Percentiles rank a stretch among this genome's conserved stretches.
Conservation (phyloP, 768 basidiomycete genomes). For the Chalciporus chontae region DNA sequence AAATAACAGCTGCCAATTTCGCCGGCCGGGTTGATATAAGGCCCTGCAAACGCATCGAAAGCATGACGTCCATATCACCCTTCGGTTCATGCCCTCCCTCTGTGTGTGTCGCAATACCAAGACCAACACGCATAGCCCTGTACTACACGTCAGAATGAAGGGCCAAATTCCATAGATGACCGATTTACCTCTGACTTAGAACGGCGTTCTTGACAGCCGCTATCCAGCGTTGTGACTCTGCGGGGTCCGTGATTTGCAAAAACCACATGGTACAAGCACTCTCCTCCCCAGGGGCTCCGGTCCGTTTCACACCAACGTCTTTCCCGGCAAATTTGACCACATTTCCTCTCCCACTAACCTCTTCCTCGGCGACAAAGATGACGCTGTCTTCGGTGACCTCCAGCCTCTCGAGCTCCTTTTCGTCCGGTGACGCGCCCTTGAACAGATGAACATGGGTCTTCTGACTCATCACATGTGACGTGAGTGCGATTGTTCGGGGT, state of each 20-base stretch:
- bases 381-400: conserved; percentile 76
- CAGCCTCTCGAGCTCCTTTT: conserved; percentile 69
- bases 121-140: conserved; percentile 68
- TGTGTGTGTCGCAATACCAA: conserved; percentile 45
- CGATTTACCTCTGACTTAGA: conserved; percentile 59
- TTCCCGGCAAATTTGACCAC: conserved; percentile 69
- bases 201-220: conserved; percentile 68
- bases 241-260: conserved; percentile 58
- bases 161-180: background rate
- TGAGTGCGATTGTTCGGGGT: conserved; percentile 56
- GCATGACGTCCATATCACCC: conserved; percentile 82
- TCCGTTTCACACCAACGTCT: conserved; percentile 47
- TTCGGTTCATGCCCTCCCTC: conserved; percentile 55
- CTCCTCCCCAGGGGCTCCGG: conserved; percentile 11
- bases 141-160: background rate
- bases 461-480: conserved; percentile 36
- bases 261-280: conserved; percentile 43
- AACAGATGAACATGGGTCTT: conserved; percentile 68
- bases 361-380: conserved; percentile 66
- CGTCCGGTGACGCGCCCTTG: conserved; percentile 55
- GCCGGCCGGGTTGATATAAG: conserved; percentile 34
- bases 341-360: conserved; percentile 41
- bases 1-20: conserved; percentile 8
- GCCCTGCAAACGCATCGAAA: conserved; percentile 74
- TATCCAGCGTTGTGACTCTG: conserved; percentile 75